These are phyloP conservation scores for Colletotrichum chlorophyti DNA, from an alignment of 2,329 filamentous ascomycete species.

Conservation along the genomic window DNA sequence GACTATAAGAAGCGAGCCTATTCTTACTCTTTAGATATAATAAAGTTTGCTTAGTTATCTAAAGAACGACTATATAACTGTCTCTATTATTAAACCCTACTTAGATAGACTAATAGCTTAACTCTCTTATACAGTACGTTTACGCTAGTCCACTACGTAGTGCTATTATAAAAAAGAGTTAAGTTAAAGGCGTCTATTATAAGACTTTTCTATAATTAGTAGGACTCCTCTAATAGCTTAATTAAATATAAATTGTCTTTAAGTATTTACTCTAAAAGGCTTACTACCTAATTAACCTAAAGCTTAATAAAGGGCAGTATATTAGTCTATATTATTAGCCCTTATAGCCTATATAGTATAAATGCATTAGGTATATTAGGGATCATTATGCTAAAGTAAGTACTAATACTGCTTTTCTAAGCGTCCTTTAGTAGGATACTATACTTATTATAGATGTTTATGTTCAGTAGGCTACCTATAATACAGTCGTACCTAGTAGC, in stretches of 20 bases:
- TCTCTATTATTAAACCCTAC: neutral
- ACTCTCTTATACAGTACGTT: constrained; percentile 27
- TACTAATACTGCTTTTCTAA: constrained; percentile 30
- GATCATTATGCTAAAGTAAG: constrained; percentile 32
- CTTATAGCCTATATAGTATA: constrained; percentile 33
- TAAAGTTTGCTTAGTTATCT: too few species aligned
- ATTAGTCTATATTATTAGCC: constrained; percentile 28
- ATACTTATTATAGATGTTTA: constrained; percentile 29
- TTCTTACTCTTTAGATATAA: too few species aligned
- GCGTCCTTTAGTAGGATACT: constrained; percentile 21
- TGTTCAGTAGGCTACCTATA: constrained; percentile 31
- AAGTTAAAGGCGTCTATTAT: neutral
- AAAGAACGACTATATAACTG: neutral
- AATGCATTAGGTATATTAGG: constrained; percentile 31
- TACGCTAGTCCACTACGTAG: constrained; percentile 25
- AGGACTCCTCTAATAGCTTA: constrained; percentile 1
- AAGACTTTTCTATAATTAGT: neutral
- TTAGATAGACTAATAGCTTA: constrained; percentile 25
- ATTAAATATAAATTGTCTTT: neutral
- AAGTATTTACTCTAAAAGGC: constrained; percentile 25
- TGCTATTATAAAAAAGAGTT: neutral
- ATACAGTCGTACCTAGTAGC: constrained; percentile 33
- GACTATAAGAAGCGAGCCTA: too few species aligned
- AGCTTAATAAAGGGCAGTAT: constrained; percentile 32
- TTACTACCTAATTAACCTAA: constrained; percentile 29